Base-by-base conservation (phyloP, 1,284 basidiomycete genomes). In the Fomitopsis betulina region DNA sequence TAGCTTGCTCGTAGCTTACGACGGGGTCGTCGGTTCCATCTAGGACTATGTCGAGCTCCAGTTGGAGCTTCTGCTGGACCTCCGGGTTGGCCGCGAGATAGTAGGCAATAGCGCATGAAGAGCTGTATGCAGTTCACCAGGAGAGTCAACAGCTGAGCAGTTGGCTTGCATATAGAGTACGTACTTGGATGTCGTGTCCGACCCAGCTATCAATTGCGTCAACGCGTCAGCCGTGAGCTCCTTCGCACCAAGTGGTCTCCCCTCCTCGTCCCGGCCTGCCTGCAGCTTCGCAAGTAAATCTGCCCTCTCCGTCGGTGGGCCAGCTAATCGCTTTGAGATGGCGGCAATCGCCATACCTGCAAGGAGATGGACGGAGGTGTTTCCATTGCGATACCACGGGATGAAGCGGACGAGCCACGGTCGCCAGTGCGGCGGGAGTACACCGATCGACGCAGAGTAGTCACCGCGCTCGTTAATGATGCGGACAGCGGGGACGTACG, bases 61-160 rank as follows among this genome's bases (percentile, higher is more conserved):
- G 76, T 56, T 93, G 89, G 13, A 96, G 82, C 67, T 87, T 89
- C 57, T 73, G 74, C 67, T 94, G 89, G 9, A 80, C 82, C 8
- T 73, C 69, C 1, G 83, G 91, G 72, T 91, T 83, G 32, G 75
- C 73, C 12, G 89, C 86, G 59, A 96, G 82, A 72, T 93, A 84
- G 76, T 91, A 94, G 15, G 93, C 81, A 66, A 96, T 92, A 9
- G 91, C 92, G 64, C 90, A 93, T 2, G 89, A 89, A n/a, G 91
- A 92, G 74, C 88, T 89, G 59, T 19, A 58, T 37, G 35, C 10
- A 4, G 17, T 47, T 27, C 54, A 27, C 27, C 32, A 19, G 23
- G 3, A 23, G 5, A 47, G 25, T 21, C 12, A 27, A 8, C 17
- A 4, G 13, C 23, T 1, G 3, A 12, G 4, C 35, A 7, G 49